These are phyloP conservation scores for Diospyros lotus DNA, from an alignment of 148 eudicot genomes.

Conservation along the genomic window DNA sequence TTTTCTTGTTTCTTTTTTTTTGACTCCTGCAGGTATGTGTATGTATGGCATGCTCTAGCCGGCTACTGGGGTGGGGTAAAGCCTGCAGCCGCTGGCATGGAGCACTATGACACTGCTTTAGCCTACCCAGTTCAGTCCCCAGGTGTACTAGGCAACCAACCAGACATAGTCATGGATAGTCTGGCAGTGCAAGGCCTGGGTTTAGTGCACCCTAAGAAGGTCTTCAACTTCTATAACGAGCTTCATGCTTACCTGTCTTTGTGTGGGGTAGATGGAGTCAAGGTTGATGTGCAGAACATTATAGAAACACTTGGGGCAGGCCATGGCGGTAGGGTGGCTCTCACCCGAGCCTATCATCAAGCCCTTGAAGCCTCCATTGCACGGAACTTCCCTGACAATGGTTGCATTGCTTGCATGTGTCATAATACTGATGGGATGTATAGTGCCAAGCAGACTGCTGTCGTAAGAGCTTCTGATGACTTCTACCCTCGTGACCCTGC, in stretches of 20 bases:
- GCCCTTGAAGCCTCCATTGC: constrained; percentile 80
- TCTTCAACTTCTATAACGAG: constrained; percentile 87
- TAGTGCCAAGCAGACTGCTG: constrained; percentile 69
- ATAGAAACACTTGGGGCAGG: constrained; percentile 98
- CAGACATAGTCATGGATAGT: constrained; percentile 91
- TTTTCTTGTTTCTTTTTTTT: neutral
- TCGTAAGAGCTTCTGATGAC: constrained; percentile 93
- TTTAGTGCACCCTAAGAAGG: constrained; percentile 85
- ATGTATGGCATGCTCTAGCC: constrained; percentile 95
- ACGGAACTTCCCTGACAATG: constrained; percentile 76
- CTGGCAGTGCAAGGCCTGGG: constrained; percentile 87
- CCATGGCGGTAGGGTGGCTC: constrained; percentile 84
- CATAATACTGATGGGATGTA: constrained; percentile 86
- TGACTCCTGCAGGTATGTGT: constrained; percentile 55
- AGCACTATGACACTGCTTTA: constrained; percentile 75
- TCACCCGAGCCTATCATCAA: constrained; percentile 74
- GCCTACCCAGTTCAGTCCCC: constrained; percentile 90
- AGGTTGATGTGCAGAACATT: constrained; percentile 94
- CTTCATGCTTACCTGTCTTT: constrained; percentile 94
- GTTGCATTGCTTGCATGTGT: constrained; percentile 92
- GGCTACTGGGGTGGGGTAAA: constrained; percentile 99
- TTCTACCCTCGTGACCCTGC: constrained; percentile 92
- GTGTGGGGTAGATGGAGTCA: constrained; percentile 96
- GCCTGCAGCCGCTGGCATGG: constrained; percentile 83
- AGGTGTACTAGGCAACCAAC: constrained; percentile 85